Evolutionary conservation across 2,329 filamentous ascomycete genomes (phyloP), one percentile per base, ranked within the genome.

Genomic region (Stemphylium vesicarium): DNA sequence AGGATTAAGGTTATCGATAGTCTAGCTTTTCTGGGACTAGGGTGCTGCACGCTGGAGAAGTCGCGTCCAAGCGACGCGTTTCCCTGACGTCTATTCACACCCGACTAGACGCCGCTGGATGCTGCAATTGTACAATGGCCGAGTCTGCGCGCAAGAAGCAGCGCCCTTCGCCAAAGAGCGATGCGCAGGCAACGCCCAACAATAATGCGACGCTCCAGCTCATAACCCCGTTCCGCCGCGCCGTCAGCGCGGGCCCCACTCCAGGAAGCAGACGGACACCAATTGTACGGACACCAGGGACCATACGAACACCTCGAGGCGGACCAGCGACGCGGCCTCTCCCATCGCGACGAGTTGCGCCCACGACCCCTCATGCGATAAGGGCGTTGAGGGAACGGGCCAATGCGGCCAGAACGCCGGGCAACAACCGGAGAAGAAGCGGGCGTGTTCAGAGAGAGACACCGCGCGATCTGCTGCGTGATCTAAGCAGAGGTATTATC

Each of bases 311-410:
- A 44, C 75, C 75, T 18, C 67, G 70, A 48, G 65, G 69, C 15
- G 68, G 68, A 13, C 64, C 68, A 39, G 69, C 67, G 40, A 70
- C 70, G 38, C 68, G 74, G 11, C 69, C 72, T 33, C 60, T 73
- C 22, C 68, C 73, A 24, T 62, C 70, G 13, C 67, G 75, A 49
- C 65, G 74, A 40, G 71, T 62, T 15, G 78, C 78, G 13, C 83
- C 82, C 8, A 80, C 81, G 4, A 85, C 83, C 13, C 83, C 83
- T 0, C 80, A 84, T 75, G 82, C 81, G 22, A 78, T 84, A 51
- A 77, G 81, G 37, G 82, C 83, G 9, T 74, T 84, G 24, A 79
- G 84, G 68, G 80, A 83, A 62, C 81, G 82, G 44, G 75, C 72
- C 48, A 72, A 76, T 62, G 80, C 80, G 11, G 79, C 78, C 4